These are phyloP conservation scores for Dryas drummondii DNA, from an alignment of 306 rosid genomes.

Conservation along the genomic window DNA sequence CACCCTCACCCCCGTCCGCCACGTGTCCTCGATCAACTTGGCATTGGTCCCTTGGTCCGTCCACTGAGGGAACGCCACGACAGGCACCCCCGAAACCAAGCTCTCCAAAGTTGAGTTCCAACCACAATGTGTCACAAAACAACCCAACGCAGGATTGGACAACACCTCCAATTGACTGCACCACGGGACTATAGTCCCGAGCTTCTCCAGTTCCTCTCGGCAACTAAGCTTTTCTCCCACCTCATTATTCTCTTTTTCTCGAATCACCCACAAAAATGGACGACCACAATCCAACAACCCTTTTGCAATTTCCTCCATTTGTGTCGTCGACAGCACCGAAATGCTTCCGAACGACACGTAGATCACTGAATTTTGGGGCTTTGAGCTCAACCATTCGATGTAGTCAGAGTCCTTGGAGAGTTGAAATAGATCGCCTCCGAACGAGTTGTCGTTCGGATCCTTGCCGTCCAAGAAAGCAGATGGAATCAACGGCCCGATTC, in stretches of 20 bases:
- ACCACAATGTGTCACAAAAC: slow-evolving; percentile 40
- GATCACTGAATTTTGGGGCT: too few species aligned
- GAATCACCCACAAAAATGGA: too few species aligned
- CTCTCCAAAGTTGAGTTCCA: slow-evolving; percentile 42
- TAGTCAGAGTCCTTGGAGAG: too few species aligned
- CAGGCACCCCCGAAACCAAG: slow-evolving; percentile 28
- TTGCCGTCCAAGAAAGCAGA: slow-evolving; percentile 8
- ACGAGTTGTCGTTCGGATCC: not conserved
- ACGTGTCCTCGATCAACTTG: slow-evolving; percentile 33
- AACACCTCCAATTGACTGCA: slow-evolving; percentile 36
- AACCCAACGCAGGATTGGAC: slow-evolving; percentile 24
- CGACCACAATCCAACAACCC: too few species aligned
- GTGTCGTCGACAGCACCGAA: too few species aligned
- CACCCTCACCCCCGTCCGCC: slow-evolving; percentile 37
- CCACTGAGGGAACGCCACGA: slow-evolving; percentile 32
- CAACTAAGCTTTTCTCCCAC: too few species aligned
- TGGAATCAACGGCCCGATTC: not conserved
- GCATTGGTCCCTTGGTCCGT: slow-evolving; percentile 37
- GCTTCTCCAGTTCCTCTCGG: too few species aligned
- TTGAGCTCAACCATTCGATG: too few species aligned
- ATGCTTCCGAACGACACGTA: too few species aligned
- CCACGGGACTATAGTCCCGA: slow-evolving; percentile 39
- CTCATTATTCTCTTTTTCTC: too few species aligned
- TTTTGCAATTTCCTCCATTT: too few species aligned
- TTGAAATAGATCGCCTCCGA: too few species aligned